Evolutionary conservation across 164 flowering plant genomes (phyloP), one percentile per base, ranked within the genome.

Genomic region (Nelumbo lutea): DNA sequence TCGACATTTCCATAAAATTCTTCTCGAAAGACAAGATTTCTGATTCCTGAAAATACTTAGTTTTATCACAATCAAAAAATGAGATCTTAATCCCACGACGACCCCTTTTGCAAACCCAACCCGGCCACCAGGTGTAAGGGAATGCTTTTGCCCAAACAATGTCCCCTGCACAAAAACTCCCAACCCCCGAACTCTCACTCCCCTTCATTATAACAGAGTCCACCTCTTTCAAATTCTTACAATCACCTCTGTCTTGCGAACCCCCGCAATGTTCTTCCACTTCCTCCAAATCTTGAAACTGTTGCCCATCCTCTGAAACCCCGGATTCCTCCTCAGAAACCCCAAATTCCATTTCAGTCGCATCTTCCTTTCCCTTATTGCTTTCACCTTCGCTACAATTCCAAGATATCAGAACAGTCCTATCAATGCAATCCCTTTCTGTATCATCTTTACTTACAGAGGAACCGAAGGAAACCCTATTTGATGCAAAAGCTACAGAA

Each of bases 101-200:
- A n/a, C 55, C 57, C 41, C 38, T 59, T 38, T 27, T 42, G 14
- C 44, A 9, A 64, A 79, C 60, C 47, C 61, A 65, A 61, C 77
- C 79, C 9, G 82, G 82, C 77, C 77, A 73, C 79, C 77, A 79
- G 64, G 39, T 45, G 55, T 42, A 11, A 42, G 72, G 72, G 11
- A 2, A 68, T 1, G 64, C 74, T 60, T 67, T 76, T 6, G 72
- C 81, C 79, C 81, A 79, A 52, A 79, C 81, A 5, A 79, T 6
- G 3, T 79, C 81, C 11, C 74, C 76, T 45, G 46, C 59, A 11
- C 51, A 43, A 11, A 64, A 67, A 13, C 68, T 40, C 55, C 50
- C 45, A 45, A 3, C 1, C 3, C 27, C 64, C n/a, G 40, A 59
- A 27, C 8, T 46, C 70, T 59, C 70, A 62, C 7, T 39, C 15